Evolutionary conservation across 2,329 filamentous ascomycete species (phyloP), one percentile per base, ranked within the genome.

Genomic region (Exserohilum rostratum): DNA sequence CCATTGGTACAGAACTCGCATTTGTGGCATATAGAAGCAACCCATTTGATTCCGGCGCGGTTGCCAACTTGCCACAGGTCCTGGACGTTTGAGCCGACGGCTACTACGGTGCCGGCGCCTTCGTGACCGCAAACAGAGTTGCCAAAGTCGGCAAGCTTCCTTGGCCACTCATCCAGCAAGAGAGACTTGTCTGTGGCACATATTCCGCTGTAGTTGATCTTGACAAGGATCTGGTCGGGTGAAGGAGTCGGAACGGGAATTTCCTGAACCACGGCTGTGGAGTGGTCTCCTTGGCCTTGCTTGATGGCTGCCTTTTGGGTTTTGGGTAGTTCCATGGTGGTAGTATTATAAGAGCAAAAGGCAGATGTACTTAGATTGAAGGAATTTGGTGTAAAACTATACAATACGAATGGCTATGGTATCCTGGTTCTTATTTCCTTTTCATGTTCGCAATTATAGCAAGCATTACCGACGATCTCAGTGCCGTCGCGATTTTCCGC

Each of bases 21-120:
- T 60, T 81, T 77, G 55, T 95, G 81, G 77, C 93, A 96, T 34
- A 89, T 87, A 61, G 90, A 89, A 75, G 96, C 93, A 71, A 96
- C 82, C 91, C 91, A 96, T 82, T 80, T 77, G 53, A 77, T 69
- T 5, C 83, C 83, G 2, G 77, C 83, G 20, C 83, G 73, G 57
- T 85, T 80, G 4, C 83, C 83, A 1, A 62, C 27, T 42, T 91
- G 80, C 67, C 68, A 70, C 18, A 60, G 45, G 66, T 93, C 89
- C 11, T 83, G 79, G 58, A 95, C 90, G 37, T 93, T 83, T 22
- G 87, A 80, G 66, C 92, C 92, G 82, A 64, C 58, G 18, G 54
- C 58, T 33, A 96, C 91, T 35, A 96, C 89, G 46, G 91, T 78
- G 70, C 92, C 91, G 22, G 90, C 91, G 66, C 92, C 85, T 72